Conservation (phyloP, 2,329 filamentous ascomycete species). For the Trichoderma sp. region DNA sequence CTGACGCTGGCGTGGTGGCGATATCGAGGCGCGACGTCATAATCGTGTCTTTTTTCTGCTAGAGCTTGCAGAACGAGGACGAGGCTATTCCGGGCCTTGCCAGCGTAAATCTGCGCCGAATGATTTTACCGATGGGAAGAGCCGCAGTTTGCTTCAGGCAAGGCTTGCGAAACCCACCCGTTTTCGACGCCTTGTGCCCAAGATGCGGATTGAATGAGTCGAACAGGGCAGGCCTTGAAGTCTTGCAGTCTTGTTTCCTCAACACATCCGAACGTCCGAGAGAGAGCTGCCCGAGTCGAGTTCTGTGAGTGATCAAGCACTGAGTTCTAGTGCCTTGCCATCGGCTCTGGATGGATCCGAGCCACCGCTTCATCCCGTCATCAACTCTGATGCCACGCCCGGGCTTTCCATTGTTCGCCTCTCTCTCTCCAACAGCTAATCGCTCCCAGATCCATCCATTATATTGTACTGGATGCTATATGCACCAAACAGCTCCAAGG, state of each 20-base stretch:
- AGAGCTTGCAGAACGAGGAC: neutral
- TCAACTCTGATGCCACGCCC: slow-evolving; percentile 14
- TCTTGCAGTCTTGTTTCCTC: neutral
- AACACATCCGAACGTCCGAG: slow-evolving; percentile 17
- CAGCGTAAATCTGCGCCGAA: slow-evolving; percentile 20
- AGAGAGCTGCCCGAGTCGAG: slow-evolving; percentile 1
- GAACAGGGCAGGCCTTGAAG: no score
- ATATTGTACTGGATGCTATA: no score
- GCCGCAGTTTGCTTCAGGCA: neutral
- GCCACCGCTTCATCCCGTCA: neutral
- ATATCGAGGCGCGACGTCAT: slow-evolving; percentile 26
- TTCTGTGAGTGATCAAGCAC: no score
- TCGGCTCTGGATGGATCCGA: neutral
- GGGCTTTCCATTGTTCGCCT: neutral
- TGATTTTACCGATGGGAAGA: neutral
- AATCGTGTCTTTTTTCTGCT: slow-evolving; percentile 4
- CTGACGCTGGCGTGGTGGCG: slow-evolving; percentile 24
- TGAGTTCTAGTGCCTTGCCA: no score
- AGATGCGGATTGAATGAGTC: neutral
- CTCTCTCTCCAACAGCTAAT: no score
- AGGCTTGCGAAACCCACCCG: neutral
- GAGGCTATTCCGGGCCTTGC: slow-evolving; percentile 23
- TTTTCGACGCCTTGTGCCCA: slow-evolving; percentile 2
- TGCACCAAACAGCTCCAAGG: no score
- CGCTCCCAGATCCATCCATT: no score